A percentile compares a stretch with the other conserved stretches of the same genome.
phyloP scores from a whole-genome alignment of 768 basidiomycete genomes.

The Mycena floridula region DNA sequence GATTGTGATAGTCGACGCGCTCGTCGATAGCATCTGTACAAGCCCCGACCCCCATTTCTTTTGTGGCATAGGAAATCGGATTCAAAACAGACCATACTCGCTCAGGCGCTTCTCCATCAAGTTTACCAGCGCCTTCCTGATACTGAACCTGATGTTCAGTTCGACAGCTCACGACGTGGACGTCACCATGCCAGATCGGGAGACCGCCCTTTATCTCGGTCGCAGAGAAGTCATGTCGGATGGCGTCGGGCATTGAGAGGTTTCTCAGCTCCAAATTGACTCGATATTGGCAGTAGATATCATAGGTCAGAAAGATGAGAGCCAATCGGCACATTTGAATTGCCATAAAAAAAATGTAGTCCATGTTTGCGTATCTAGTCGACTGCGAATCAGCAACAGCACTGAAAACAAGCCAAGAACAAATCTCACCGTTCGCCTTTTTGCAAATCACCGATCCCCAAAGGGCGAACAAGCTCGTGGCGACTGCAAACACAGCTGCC shows the following conservation, averaged over 20 bases:
- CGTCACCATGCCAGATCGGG: constrained; percentile 32
- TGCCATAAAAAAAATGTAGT: constrained; percentile 5
- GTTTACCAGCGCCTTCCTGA: constrained; percentile 14
- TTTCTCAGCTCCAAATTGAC: background rate
- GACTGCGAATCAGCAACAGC: constrained; percentile 8
- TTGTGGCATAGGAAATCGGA: constrained; percentile 14
- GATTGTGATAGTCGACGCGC: constrained; percentile 20
- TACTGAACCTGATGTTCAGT: constrained; percentile 23
- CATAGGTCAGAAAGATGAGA: constrained; percentile 9
- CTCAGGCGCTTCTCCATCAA: constrained; percentile 29
- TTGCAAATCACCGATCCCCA: too few species aligned
- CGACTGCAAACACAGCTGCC: too few species aligned
- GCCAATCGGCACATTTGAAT: background rate
- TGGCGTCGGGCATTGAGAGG: background rate
- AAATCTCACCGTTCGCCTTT: too few species aligned
- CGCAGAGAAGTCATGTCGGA: background rate
- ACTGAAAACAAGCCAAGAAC: background rate
- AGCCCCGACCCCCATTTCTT: constrained; percentile 25
- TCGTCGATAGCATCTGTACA: constrained; percentile 25
- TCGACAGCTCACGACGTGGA: constrained; percentile 21
- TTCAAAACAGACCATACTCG: constrained; percentile 22
- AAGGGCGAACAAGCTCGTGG: too few species aligned
- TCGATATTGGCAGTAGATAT: constrained; percentile 13
- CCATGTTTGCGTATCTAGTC: constrained; percentile 11
- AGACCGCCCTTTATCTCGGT: constrained; percentile 10